These are phyloP conservation scores for Dendrothele bispora DNA, from an alignment of 768 basidiomycete species.

Conservation along the genomic window DNA sequence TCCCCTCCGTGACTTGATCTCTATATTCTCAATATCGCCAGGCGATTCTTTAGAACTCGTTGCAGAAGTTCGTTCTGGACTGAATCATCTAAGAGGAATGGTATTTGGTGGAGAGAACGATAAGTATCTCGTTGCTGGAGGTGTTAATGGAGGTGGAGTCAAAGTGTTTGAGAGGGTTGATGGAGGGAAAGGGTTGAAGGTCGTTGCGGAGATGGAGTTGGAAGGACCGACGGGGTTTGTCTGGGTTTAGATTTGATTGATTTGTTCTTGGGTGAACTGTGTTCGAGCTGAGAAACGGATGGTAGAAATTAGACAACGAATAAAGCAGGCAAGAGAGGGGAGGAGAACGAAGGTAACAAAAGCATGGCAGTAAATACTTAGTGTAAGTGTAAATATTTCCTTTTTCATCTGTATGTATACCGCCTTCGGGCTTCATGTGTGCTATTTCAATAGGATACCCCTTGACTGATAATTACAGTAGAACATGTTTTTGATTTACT, in stretches of 20 bases:
- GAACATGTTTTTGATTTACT: too few relatives aligned
- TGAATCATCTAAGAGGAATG: slow-evolving; percentile 72
- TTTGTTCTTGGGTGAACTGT: too few relatives aligned
- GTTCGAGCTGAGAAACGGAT: too few relatives aligned
- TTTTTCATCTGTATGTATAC: too few relatives aligned
- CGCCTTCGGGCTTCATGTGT: too few relatives aligned
- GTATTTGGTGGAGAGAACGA: slow-evolving; percentile 62
- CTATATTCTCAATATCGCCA: slow-evolving; percentile 60
- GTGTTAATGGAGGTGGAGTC: slow-evolving; percentile 61
- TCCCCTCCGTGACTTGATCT: slow-evolving; percentile 68
- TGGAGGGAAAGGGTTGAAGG: slow-evolving; percentile 53
- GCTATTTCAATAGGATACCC: too few relatives aligned
- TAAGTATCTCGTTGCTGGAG: slow-evolving; percentile 65
- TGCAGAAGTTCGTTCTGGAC: slow-evolving; percentile 64
- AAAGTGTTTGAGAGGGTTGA: slow-evolving; percentile 70
- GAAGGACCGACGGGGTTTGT: slow-evolving; percentile 57
- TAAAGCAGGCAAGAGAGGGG: too few relatives aligned
- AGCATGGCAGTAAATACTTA: too few relatives aligned
- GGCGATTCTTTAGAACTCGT: slow-evolving; percentile 49
- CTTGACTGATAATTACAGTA: too few relatives aligned
- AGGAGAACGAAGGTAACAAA: too few relatives aligned
- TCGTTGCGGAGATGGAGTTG: slow-evolving; percentile 48
- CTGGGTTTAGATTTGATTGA: slow-evolving; percentile 45
- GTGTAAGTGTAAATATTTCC: too few relatives aligned
- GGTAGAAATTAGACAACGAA: too few relatives aligned